phyloP scores from a whole-genome alignment of 106 monocot species.

The Triglochin maritima region DNA sequence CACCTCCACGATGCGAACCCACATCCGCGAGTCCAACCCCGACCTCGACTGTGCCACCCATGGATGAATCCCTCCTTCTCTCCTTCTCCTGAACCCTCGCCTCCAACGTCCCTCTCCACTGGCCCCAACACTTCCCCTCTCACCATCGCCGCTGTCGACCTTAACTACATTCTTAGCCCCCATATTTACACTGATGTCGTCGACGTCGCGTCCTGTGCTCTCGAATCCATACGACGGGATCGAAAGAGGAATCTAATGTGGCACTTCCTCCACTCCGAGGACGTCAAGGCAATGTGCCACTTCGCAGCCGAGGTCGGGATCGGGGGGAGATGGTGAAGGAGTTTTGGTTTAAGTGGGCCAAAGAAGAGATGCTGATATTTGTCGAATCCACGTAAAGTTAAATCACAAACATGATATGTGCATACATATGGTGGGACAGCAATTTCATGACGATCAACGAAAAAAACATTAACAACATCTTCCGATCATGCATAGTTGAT shows the following conservation, averaged over 20 bases:
- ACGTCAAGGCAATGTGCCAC: conserved; percentile 86
- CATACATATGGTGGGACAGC: too few species aligned
- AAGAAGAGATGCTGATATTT: conserved; percentile 64
- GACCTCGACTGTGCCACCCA: conserved; percentile 15
- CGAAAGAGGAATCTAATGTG: conserved; percentile 52
- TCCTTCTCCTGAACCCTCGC: conserved; percentile 61
- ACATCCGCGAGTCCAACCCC: conserved; percentile 54
- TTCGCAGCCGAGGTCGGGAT: conserved; percentile 79
- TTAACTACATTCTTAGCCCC: too few species aligned
- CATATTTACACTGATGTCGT: conserved; percentile 60
- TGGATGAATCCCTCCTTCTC: conserved; percentile 73
- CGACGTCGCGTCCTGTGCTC: conserved; percentile 42
- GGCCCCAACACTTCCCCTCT: background rate
- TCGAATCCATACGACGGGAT: conserved; percentile 54
- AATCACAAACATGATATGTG: too few species aligned
- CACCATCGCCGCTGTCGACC: conserved; percentile 20
- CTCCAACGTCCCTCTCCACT: conserved; percentile 2
- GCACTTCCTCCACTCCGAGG: conserved; percentile 66
- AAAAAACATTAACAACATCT: too few species aligned
- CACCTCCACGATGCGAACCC: conserved; percentile 40
- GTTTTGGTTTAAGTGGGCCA: conserved; percentile 89
- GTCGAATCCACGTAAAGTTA: too few species aligned
- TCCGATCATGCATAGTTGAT: too few species aligned
- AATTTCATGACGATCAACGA: too few species aligned
- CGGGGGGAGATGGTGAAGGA: conserved; percentile 57